These are phyloP conservation scores for Gossypium turneri DNA, from an alignment of 345 rosid species.

Conservation along the genomic window DNA sequence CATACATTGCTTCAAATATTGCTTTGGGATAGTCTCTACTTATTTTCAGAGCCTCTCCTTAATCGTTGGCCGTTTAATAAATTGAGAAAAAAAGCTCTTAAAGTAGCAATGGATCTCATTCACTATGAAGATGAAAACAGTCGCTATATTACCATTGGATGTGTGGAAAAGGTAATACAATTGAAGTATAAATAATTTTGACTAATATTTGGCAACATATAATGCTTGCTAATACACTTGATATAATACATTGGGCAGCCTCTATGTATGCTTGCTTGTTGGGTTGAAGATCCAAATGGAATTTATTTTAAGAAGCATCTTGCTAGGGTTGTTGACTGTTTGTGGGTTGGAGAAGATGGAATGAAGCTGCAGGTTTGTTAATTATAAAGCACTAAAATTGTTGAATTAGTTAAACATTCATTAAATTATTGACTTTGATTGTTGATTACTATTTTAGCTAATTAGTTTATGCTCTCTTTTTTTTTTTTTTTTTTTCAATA, in stretches of 20 bases:
- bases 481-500: too few relatives aligned
- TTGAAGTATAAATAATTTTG: too few relatives aligned
- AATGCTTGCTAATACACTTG: not conserved
- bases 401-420: too few relatives aligned
- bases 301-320: constrained; percentile 51
- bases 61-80: constrained; percentile 48
- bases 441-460: too few relatives aligned
- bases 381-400: not conserved
- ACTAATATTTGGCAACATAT: too few relatives aligned
- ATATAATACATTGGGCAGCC: not conserved
- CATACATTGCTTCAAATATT: constrained; percentile 14
- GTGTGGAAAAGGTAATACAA: not conserved
- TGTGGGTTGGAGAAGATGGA: constrained; percentile 69
- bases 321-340: constrained; percentile 50
- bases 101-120: constrained; percentile 42
- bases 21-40: constrained; percentile 54
- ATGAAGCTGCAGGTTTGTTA: constrained; percentile 41
- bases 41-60: constrained; percentile 43
- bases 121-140: constrained; percentile 59
- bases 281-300: constrained; percentile 59
- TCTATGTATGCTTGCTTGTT: constrained; percentile 53
- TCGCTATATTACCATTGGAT: constrained; percentile 54
- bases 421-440: not conserved
- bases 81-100: constrained; percentile 46
- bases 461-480: too few relatives aligned